Conservation (phyloP, 75 land plant species). For the Picea sitchensis region DNA sequence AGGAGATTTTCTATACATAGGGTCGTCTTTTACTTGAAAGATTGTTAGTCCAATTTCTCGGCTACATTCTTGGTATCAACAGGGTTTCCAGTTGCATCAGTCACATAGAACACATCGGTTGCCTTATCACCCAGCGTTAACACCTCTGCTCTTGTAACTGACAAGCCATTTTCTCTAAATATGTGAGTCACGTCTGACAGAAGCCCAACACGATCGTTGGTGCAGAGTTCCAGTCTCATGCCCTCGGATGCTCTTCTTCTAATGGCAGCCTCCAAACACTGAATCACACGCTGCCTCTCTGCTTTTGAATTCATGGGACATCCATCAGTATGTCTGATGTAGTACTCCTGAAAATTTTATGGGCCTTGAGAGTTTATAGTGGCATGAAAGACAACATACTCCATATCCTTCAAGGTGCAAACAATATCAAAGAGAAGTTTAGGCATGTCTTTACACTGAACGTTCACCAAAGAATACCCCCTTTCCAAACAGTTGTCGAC, state of each 20-base stretch:
- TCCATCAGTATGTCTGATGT: constrained; percentile 40
- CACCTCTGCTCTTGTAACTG: too few relatives aligned
- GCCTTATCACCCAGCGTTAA: constrained; percentile 10
- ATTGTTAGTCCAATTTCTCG: constrained; percentile 37
- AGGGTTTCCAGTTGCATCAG: constrained; percentile 25
- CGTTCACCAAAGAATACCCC: constrained; percentile 24
- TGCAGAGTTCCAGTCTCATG: too few relatives aligned
- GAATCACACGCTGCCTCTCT: constrained; percentile 62
- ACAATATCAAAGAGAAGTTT: constrained; percentile 92
- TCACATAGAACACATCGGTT: constrained; percentile 67
- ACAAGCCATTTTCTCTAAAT: constrained; percentile 38
- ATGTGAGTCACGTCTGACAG: constrained; percentile 74
- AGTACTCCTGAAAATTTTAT: constrained; percentile 71
- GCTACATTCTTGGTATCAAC: constrained; percentile 33
- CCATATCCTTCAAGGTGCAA: constrained; percentile 46
- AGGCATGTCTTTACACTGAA: constrained; percentile 64
- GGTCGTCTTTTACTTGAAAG: constrained; percentile 24
- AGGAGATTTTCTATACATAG: too few relatives aligned
- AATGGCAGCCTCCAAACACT: constrained; percentile 60
- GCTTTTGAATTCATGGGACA: too few relatives aligned
- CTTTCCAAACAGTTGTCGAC: constrained; percentile 60
- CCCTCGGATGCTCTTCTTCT: too few relatives aligned
- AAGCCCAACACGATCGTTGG: constrained; percentile 7
- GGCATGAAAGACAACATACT: too few relatives aligned
- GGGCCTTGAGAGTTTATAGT: constrained; percentile 46